phyloP scores from a whole-genome alignment of 345 rosid genomes.

The Sonneratia caseolaris region DNA sequence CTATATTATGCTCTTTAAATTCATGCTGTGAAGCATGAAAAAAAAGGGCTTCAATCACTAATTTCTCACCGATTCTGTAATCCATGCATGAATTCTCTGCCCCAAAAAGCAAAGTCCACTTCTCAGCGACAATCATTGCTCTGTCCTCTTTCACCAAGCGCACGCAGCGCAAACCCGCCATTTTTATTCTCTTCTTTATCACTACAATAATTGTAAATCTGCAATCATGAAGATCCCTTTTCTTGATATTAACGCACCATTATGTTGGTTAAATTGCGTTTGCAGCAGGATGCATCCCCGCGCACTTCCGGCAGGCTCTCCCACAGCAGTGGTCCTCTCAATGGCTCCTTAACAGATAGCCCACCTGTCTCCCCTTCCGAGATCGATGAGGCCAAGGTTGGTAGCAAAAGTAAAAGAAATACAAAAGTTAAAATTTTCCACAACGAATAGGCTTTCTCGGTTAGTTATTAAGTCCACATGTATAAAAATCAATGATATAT shows the following conservation, averaged over 20 bases:
- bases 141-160: background rate
- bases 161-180: background rate
- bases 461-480: background rate
- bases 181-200: background rate
- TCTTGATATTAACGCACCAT: background rate
- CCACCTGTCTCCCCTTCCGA: conserved; percentile 94
- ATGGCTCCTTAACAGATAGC: conserved; percentile 79
- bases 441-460: background rate
- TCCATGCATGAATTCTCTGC: background rate
- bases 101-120: background rate
- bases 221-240: background rate
- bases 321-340: conserved; percentile 85
- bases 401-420: conserved; percentile 1
- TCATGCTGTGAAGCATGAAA: background rate
- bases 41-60: background rate
- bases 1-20: background rate
- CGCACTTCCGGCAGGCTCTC: conserved; percentile 16
- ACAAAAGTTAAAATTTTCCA: background rate
- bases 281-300: conserved; percentile 16
- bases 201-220: background rate
- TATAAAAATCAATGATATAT: background rate
- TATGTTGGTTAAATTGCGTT: background rate
- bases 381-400: conserved; percentile 68
- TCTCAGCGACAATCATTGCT: background rate
- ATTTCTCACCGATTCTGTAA: background rate